Percentiles rank a stretch among this genome's conserved stretches.
Conservation (phyloP, 345 rosid species). For the Populus alba region DNA sequence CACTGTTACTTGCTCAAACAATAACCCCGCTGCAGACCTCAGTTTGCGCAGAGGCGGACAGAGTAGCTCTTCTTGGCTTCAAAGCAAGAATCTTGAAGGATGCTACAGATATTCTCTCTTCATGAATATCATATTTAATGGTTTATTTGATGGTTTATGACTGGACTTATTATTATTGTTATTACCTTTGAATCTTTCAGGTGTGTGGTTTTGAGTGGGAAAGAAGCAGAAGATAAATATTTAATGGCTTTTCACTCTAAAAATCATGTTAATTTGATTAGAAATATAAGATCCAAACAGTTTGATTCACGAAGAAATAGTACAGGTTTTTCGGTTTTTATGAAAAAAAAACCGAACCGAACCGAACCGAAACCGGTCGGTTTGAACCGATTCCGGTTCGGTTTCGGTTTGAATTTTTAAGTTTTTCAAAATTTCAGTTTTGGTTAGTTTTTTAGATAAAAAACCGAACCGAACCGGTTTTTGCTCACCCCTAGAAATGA, state of each 20-base stretch:
- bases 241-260: slow-evolving; percentile 57
- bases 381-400: too few relatives aligned
- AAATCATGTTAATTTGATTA: slow-evolving; percentile 60
- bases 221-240: slow-evolving; percentile 62
- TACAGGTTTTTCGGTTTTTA: too few relatives aligned
- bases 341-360: too few relatives aligned
- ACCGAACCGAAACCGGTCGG: too few relatives aligned
- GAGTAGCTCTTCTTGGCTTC: slow-evolving; percentile 69
- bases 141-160: background rate
- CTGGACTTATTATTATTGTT: background rate
- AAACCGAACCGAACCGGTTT: too few relatives aligned
- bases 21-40: slow-evolving; percentile 4
- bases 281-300: slow-evolving; percentile 57
- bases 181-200: slow-evolving; percentile 35
- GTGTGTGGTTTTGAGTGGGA: slow-evolving; percentile 67
- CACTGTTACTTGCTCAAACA: slow-evolving; percentile 26
- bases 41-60: slow-evolving; percentile 61
- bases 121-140: too few relatives aligned
- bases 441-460: too few relatives aligned
- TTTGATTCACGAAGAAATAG: slow-evolving; percentile 47
- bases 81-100: slow-evolving; percentile 54
- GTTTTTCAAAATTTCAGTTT: too few relatives aligned
- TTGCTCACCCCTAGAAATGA: too few relatives aligned
- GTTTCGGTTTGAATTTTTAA: too few relatives aligned
- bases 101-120: slow-evolving; percentile 58